phyloP scores from a whole-genome alignment of 2,329 filamentous ascomycete genomes.

The Albifimbria verrucaria region DNA sequence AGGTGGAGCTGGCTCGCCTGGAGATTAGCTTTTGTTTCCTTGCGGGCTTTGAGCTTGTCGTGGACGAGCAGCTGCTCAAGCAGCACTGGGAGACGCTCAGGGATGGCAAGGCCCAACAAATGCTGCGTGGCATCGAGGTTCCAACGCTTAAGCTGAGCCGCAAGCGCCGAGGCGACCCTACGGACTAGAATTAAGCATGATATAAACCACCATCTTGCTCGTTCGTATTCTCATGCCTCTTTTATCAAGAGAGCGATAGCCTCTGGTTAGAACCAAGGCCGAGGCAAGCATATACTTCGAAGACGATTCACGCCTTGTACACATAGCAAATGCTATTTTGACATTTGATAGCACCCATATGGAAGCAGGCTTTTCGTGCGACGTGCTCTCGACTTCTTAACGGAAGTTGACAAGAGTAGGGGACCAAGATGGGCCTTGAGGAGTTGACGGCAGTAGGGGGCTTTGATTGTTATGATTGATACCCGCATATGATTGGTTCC shows the following conservation, averaged over 20 bases:
- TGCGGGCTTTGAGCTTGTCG: slow-evolving; percentile 77
- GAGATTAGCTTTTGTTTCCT: slow-evolving; percentile 90
- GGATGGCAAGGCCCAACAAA: slow-evolving; percentile 22
- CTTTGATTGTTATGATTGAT: not conserved
- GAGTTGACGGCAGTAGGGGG: not conserved
- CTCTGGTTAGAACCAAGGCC: too few species aligned
- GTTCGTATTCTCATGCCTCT: too few species aligned
- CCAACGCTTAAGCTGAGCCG: slow-evolving; percentile 21
- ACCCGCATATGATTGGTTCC: not conserved
- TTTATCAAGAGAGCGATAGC: too few species aligned
- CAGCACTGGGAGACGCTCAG: slow-evolving; percentile 31
- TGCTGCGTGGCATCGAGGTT: slow-evolving; percentile 21
- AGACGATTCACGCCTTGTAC: too few species aligned
- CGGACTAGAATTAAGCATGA: not conserved
- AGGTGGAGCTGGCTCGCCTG: slow-evolving; percentile 74
- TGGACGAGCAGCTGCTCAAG: slow-evolving; percentile 27
- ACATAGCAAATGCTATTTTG: too few species aligned
- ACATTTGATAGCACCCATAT: too few species aligned
- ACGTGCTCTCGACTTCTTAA: too few species aligned
- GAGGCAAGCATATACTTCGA: too few species aligned
- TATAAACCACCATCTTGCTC: too few species aligned
- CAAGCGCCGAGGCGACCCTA: not conserved
- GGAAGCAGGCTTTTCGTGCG: too few species aligned
- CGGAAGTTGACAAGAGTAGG: not conserved
- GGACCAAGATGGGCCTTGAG: not conserved